These are phyloP conservation scores for Rhodotorula babjevae DNA, from an alignment of 768 basidiomycete genomes.

Conservation along the genomic window DNA sequence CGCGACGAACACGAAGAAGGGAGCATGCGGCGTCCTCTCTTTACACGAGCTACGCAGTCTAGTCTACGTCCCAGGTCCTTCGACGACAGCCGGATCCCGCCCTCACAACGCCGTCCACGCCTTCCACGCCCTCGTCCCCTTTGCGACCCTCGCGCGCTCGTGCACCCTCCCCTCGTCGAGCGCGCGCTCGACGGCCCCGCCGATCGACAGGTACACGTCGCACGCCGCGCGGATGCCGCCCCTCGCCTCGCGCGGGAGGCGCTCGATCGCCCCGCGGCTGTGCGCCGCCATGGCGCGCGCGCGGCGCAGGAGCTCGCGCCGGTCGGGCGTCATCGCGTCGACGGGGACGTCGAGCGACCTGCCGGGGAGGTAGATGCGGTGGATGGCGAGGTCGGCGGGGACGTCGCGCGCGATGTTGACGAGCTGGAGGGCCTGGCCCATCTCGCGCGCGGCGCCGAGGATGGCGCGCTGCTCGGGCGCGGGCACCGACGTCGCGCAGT, in stretches of 20 bases:
- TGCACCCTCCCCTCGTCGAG: constrained; percentile 22
- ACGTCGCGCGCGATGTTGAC: constrained; percentile 50
- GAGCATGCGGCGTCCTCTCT: too few relatives aligned
- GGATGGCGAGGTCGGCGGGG: constrained; percentile 45
- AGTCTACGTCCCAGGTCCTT: not conserved
- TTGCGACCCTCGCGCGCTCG: constrained; percentile 29
- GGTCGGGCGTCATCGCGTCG: constrained; percentile 11
- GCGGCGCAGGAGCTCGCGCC: constrained; percentile 38
- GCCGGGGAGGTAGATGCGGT: constrained; percentile 47
- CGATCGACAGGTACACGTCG: constrained; percentile 48
- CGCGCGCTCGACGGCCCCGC: constrained; percentile 40
- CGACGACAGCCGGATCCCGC: not conserved
- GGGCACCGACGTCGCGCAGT: constrained; percentile 8
- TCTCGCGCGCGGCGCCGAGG: constrained; percentile 43
- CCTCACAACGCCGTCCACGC: constrained; percentile 14
- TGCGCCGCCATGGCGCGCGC: constrained; percentile 42
- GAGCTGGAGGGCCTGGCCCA: constrained; percentile 49
- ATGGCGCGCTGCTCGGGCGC: not conserved
- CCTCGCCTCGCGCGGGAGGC: constrained; percentile 41
- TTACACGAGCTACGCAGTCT: not conserved
- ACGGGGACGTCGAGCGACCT: constrained; percentile 31
- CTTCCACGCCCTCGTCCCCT: constrained; percentile 21
- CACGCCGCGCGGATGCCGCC: constrained; percentile 47
- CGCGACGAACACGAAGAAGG: too few relatives aligned
- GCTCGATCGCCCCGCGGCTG: constrained; percentile 37